Percentiles rank a stretch among this genome's conserved stretches.
Conservation (phyloP, 371 early-diverging fungal species). For the Mortierella sp. region DNA sequence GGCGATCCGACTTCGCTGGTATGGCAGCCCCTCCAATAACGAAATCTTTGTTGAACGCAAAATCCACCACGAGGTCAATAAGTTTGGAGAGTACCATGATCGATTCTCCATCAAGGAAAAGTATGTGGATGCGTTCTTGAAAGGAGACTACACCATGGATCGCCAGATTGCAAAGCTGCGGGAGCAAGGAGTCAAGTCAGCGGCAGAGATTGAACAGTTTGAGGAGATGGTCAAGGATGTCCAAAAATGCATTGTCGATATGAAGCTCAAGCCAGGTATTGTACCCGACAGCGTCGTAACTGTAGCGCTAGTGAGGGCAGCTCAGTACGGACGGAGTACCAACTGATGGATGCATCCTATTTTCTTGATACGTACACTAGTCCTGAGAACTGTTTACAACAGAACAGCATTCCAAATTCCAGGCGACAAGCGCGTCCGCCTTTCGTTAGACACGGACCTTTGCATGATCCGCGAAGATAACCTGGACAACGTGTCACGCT, state of each 20-base stretch:
- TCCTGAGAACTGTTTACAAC: slow-evolving; percentile 92
- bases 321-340: not conserved
- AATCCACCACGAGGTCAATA: slow-evolving; percentile 97
- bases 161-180: slow-evolving; percentile 84
- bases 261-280: slow-evolving; percentile 80
- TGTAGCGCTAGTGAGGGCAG: not conserved
- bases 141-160: slow-evolving; percentile 87
- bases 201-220: slow-evolving; percentile 84
- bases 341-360: not conserved
- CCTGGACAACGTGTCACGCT: slow-evolving; percentile 71
- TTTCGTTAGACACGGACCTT: slow-evolving; percentile 96
- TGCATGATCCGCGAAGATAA: slow-evolving; percentile 98
- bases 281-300: not conserved
- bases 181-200: slow-evolving; percentile 81
- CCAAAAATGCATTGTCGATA: slow-evolving; percentile 80
- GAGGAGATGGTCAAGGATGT: slow-evolving; percentile 87
- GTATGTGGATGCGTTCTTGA: slow-evolving; percentile 89
- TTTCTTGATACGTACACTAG: not conserved
- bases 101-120: slow-evolving; percentile 97
- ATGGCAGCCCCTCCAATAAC: slow-evolving; percentile 84
- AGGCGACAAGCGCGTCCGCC: slow-evolving; percentile 92
- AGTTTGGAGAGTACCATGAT: slow-evolving; percentile 68
- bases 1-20: slow-evolving; percentile 97
- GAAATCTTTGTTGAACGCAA: slow-evolving; percentile 99
- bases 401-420: slow-evolving; percentile 99